A percentile compares a stretch with the other conserved stretches of the same genome.
These are phyloP conservation scores for Parachlorella kessleri DNA, from an alignment of 139 green algal species.

Conservation along the genomic window DNA sequence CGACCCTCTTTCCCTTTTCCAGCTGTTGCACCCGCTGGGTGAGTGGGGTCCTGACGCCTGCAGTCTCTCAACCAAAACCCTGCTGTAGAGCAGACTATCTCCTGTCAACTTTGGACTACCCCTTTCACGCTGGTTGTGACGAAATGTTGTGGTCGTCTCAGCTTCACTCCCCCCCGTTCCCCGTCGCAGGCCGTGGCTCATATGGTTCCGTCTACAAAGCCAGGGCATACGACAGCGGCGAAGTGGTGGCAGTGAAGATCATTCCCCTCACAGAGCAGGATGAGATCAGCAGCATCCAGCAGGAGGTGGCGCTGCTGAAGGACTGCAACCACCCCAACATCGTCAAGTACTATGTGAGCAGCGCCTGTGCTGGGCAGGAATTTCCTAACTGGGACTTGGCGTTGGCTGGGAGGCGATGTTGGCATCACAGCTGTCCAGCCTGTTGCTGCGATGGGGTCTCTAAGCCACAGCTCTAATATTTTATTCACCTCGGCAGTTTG, in stretches of 20 bases:
- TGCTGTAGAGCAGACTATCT: no score
- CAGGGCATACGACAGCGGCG: slow-evolving; percentile 45
- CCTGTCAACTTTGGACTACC: no score
- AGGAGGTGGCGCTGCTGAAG: slow-evolving; percentile 82
- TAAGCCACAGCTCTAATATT: no score
- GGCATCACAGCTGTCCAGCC: no score
- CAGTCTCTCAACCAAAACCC: no score
- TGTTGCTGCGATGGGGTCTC: no score
- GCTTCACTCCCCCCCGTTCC: not conserved
- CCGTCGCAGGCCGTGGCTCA: slow-evolving; percentile 61
- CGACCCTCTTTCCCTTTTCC: slow-evolving; percentile 20
- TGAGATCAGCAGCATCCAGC: slow-evolving; percentile 64
- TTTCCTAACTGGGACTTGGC: no score
- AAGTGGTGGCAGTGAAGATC: slow-evolving; percentile 89
- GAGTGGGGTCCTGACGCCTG: no score
- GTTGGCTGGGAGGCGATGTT: no score
- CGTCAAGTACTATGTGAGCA: slow-evolving; percentile 65
- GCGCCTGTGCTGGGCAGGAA: slow-evolving; percentile 60
- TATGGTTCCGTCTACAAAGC: slow-evolving; percentile 92
- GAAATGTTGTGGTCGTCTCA: no score
- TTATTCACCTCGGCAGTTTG: no score
- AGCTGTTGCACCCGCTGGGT: slow-evolving; percentile 37
- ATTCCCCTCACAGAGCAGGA: slow-evolving; percentile 69
- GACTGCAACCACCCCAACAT: slow-evolving; percentile 97
- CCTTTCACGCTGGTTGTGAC: no score